These are phyloP conservation scores for Wilcoxina mikolae DNA, from an alignment of 495 filamentous ascomycete genomes.

Conservation along the genomic window DNA sequence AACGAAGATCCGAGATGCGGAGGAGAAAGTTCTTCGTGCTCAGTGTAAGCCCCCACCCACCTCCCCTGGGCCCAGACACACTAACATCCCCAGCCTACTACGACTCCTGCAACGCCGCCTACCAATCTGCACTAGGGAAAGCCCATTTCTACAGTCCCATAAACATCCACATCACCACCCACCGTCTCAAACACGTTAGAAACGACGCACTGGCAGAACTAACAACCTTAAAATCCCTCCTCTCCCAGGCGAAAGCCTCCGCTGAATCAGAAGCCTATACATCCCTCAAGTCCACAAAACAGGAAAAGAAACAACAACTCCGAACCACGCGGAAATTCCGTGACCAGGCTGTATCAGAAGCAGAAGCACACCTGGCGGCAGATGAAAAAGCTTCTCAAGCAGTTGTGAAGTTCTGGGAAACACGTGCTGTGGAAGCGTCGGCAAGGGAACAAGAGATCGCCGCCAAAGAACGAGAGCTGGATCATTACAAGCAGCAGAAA, in stretches of 20 bases:
- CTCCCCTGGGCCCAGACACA: not conserved
- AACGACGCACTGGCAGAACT: not conserved
- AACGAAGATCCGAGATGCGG: constrained; percentile 10
- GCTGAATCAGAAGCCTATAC: not conserved
- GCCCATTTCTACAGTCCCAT: not conserved
- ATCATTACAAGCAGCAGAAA: not conserved
- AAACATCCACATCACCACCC: not conserved
- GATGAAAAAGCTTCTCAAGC: not conserved
- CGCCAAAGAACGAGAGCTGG: not conserved
- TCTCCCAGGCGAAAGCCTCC: not conserved
- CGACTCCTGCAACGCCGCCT: not conserved
- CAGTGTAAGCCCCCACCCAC: constrained; percentile 6
- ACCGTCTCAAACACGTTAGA: not conserved
- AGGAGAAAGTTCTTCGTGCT: constrained; percentile 5
- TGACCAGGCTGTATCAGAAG: not conserved
- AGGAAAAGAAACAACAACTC: not conserved
- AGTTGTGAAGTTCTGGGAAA: not conserved
- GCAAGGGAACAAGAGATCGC: not conserved
- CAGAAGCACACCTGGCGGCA: not conserved
- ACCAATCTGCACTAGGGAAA: not conserved
- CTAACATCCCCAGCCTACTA: not conserved
- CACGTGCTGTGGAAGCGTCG: not conserved
- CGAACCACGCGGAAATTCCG: not conserved
- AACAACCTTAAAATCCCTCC: not conserved
- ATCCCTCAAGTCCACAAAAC: not conserved